These are phyloP conservation scores for Sporothrix pallida DNA, from an alignment of 2,329 filamentous ascomycete species.

Conservation along the genomic window DNA sequence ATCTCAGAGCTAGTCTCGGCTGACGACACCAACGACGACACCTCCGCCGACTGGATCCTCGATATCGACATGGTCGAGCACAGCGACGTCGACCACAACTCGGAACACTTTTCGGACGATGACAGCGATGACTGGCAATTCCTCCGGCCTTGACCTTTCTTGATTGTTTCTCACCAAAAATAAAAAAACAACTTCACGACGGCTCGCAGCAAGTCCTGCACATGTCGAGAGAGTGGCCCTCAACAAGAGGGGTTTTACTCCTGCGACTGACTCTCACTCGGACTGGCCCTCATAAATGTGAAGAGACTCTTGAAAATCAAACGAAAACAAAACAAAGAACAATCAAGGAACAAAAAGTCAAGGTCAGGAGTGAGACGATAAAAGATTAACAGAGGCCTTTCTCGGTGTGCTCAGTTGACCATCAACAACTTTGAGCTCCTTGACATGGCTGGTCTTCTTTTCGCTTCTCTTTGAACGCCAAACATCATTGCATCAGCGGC, in stretches of 20 bases:
- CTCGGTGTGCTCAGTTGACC: conserved; percentile 13
- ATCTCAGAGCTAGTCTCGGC: too few relatives aligned
- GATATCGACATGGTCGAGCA: background rate
- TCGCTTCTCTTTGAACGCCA: background rate
- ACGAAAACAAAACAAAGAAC: background rate
- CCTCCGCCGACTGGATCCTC: conserved; percentile 19
- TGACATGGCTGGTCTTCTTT: background rate
- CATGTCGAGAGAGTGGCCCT: background rate
- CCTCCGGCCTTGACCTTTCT: background rate
- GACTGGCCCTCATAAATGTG: conserved; percentile 13
- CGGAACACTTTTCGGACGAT: background rate
- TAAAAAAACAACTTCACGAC: background rate
- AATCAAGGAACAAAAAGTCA: background rate
- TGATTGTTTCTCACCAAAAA: background rate
- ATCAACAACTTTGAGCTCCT: conserved; percentile 21
- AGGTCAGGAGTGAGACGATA: background rate
- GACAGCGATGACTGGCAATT: background rate
- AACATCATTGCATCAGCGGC: background rate
- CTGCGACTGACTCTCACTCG: conserved; percentile 4
- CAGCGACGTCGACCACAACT: background rate
- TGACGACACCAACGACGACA: background rate
- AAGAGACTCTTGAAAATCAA: background rate
- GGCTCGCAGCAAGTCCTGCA: conserved; percentile 22
- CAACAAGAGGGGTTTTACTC: background rate
- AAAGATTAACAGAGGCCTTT: background rate